Conservation (phyloP, 1,139 yeast genomes). For the Geotrichum cucujoidarum region DNA sequence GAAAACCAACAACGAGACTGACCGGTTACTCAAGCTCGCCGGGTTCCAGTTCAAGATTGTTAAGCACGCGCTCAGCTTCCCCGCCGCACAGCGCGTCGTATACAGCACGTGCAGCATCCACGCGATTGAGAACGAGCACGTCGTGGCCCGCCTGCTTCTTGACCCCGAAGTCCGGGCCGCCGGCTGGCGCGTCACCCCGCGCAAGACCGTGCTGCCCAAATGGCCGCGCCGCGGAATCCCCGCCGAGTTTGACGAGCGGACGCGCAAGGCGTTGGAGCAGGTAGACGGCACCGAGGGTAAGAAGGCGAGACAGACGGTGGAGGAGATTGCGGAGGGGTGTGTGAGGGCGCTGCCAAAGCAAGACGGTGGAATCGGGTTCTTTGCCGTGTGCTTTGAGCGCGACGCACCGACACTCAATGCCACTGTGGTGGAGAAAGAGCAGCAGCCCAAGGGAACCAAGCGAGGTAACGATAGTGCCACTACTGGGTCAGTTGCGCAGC, state of each 20-base stretch:
- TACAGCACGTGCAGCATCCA: conserved; percentile 95
- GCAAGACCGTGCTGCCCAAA: conserved; percentile 61
- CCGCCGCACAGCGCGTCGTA: conserved; percentile 70
- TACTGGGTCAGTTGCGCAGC: background rate
- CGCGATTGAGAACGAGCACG: conserved; percentile 88
- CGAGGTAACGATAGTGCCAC: no score
- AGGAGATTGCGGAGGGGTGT: conserved; percentile 73
- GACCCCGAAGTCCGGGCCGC: conserved; percentile 54
- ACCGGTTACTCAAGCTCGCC: conserved; percentile 66
- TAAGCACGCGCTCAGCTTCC: conserved; percentile 81
- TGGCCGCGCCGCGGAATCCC: conserved; percentile 85
- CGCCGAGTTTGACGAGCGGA: conserved; percentile 59
- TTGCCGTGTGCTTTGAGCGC: conserved; percentile 76
- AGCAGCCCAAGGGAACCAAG: background rate
- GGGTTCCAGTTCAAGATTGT: conserved; percentile 83
- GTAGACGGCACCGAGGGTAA: conserved; percentile 20
- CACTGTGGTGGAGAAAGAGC: background rate
- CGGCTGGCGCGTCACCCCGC: conserved; percentile 72
- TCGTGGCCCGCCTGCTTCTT: conserved; percentile 67
- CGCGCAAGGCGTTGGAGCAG: background rate
- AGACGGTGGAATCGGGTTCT: conserved; percentile 97
- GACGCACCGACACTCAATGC: conserved; percentile 9
- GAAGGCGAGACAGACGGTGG: conserved; percentile 33
- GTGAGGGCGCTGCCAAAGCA: conserved; percentile 77
- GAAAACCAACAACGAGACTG: conserved; percentile 35